Percentiles rank a stretch among this genome's conserved stretches.
phyloP scores from a whole-genome alignment of 495 filamentous ascomycete genomes.

The Penicillium silybi region DNA sequence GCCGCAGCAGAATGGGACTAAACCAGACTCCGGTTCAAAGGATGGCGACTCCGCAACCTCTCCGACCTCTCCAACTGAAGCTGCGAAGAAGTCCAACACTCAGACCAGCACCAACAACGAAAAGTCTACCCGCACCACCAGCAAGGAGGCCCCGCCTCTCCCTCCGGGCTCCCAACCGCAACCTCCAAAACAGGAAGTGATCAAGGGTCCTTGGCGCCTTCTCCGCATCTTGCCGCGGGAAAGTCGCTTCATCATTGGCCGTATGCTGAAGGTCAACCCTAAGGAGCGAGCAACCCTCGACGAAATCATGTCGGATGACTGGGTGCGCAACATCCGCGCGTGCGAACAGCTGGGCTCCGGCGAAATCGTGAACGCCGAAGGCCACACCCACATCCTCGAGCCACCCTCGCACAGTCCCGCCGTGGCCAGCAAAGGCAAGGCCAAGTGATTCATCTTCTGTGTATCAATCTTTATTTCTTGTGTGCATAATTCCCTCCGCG shows the following conservation, averaged over 20 bases:
- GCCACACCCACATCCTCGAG: constrained; percentile 61
- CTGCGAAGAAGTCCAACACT: constrained; percentile 21
- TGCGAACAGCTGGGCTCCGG: constrained; percentile 61
- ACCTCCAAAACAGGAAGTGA: constrained; percentile 61
- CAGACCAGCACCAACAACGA: constrained; percentile 22
- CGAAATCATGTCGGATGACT: constrained; percentile 85
- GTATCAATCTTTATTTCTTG: constrained; percentile 14
- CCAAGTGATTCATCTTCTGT: constrained; percentile 24
- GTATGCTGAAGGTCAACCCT: constrained; percentile 90
- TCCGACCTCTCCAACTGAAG: not conserved
- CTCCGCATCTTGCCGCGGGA: constrained; percentile 89
- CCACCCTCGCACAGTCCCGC: constrained; percentile 47
- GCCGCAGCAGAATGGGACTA: constrained; percentile 16
- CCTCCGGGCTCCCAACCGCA: constrained; percentile 24
- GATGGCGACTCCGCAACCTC: constrained; percentile 9
- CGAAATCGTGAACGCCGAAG: constrained; percentile 46
- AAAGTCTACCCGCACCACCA: constrained; percentile 37
- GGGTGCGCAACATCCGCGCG: constrained; percentile 68
- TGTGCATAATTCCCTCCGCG: constrained; percentile 18
- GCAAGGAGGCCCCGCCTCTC: constrained; percentile 49
- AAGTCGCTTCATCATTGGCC: constrained; percentile 80
- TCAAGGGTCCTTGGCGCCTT: constrained; percentile 90
- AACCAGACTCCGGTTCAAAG: constrained; percentile 5
- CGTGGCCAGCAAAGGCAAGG: constrained; percentile 42
- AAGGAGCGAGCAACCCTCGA: constrained; percentile 76